Evolutionary conservation across 495 filamentous ascomycete species (phyloP).

Genomic region (Cercophora newfieldiana): DNA sequence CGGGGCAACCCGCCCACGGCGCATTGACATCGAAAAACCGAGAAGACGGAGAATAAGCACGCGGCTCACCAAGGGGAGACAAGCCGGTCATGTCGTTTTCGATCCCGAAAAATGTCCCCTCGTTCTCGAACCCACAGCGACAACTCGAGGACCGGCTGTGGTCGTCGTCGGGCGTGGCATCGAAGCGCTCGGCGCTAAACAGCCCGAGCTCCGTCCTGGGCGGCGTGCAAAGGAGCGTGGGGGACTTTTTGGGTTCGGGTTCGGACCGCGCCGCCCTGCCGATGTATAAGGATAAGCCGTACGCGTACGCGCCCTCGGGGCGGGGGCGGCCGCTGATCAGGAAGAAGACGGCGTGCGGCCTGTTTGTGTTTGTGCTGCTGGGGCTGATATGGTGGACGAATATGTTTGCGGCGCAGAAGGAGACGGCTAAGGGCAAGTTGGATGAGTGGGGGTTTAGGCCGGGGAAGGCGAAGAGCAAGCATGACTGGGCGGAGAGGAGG

Average conservation of each 20-base stretch:
- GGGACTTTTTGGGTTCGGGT: constrained; percentile 48
- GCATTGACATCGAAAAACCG: constrained; percentile 29
- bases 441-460: constrained; percentile 48
- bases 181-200: constrained; percentile 22
- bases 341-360: constrained; percentile 54
- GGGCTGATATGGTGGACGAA: constrained; percentile 60
- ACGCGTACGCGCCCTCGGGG: constrained; percentile 60
- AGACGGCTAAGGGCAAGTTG: constrained; percentile 29
- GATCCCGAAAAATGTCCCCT: constrained; percentile 67
- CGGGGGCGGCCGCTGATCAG: constrained; percentile 49
- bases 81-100: constrained; percentile 64
- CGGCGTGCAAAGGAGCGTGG: constrained; percentile 46
- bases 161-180: constrained; percentile 44
- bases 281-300: constrained; percentile 99
- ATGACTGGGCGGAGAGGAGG: constrained; percentile 74
- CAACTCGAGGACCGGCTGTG: constrained; percentile 68
- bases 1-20: neutral
- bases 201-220: constrained; percentile 46
- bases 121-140: constrained; percentile 67
- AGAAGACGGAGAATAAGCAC: constrained; percentile 28
- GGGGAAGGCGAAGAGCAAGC: constrained; percentile 37
- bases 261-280: constrained; percentile 65
- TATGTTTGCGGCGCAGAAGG: constrained; percentile 43
- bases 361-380: constrained; percentile 52
- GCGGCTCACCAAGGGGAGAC: constrained; percentile 21